Conservation (phyloP, 2,329 filamentous ascomycete genomes). For the Aspergillus sp. region DNA sequence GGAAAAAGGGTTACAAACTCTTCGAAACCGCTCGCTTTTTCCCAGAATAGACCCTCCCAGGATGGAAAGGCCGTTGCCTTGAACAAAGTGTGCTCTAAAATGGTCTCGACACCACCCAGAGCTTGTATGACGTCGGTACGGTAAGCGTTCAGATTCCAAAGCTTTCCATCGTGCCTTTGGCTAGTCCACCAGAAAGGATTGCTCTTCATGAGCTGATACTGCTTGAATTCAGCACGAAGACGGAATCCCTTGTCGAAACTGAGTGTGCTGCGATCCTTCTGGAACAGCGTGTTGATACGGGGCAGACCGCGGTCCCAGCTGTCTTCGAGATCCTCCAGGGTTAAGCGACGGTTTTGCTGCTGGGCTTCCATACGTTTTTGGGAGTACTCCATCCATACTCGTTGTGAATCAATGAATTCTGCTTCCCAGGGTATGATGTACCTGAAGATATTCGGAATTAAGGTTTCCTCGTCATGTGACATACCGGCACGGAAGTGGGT, state of each 20-base stretch:
- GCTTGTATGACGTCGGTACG: constrained; percentile 96
- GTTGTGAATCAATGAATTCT: constrained; percentile 97
- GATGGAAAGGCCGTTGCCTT: constrained; percentile 95
- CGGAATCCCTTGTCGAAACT: constrained; percentile 99
- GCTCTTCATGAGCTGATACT: constrained; percentile 98
- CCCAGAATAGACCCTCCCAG: constrained; percentile 96
- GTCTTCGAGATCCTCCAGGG: constrained; percentile 93
- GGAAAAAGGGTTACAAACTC: constrained; percentile 20
- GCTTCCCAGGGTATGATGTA: constrained; percentile 99
- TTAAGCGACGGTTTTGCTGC: constrained; percentile 92
- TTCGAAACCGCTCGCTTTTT: constrained; percentile 62
- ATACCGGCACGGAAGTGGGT: constrained; percentile 97
- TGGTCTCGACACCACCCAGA: constrained; percentile 93
- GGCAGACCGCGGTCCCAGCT: constrained; percentile 97
- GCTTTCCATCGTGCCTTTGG: constrained; percentile 91
- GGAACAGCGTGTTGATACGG: constrained; percentile 97
- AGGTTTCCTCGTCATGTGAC: constrained; percentile 95
- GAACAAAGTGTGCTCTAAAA: constrained; percentile 94
- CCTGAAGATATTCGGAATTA: constrained; percentile 98
- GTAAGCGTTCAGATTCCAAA: constrained; percentile 97
- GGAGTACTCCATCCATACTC: constrained; percentile 98
- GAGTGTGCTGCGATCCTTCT: constrained; percentile 94
- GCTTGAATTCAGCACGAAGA: constrained; percentile 92
- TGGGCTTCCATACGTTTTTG: constrained; percentile 97
- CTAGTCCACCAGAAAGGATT: constrained; percentile 99